Evolutionary conservation across 768 basidiomycete genomes (phyloP), one percentile per base, ranked within the genome.

Genomic region (Paxillus ammoniavirescens): DNA sequence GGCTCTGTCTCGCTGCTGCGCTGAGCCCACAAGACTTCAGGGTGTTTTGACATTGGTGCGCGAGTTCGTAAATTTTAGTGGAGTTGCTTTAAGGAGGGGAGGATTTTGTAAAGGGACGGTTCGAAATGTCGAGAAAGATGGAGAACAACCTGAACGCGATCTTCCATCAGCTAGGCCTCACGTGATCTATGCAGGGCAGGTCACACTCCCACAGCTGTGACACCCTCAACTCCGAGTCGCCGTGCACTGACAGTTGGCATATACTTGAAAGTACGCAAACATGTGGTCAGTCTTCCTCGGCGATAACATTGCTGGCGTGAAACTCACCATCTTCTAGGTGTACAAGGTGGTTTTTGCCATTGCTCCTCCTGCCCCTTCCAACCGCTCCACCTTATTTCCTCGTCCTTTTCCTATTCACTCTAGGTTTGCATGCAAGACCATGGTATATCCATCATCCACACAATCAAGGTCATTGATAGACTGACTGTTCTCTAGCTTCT

Each of bases 11-110:
- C 79, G 38, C 84, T 89, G 77, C 87, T 91, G 62, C 96, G 84
- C 73, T 98, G 95, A 43, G 96, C 95, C 93, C 95, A 98, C 2
- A 94, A 80, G 35, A 96, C 77, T 73, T 97, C 93, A 36, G 95
- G 95, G 71, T 93, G 91, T 15, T 55, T 62, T 30, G 75, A 23
- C 79, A 79, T 80, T 53, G 57, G 42, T 49, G 58, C 21, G 57
- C 36, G 59, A 5, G 3, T 0, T 51, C 57, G 61, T 41, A 46
- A 44, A 2, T 49, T 43, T 21, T 9, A 23, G 41, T 30, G 54
- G 50, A 56, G 33, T 42, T 9, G 57, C 26, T 26, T 26, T 26
- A 50, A 28, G 51, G 47, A 23, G 18, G 15, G 28, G 31, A 49
- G 18, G 18, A 15, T 50, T 38, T 47, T 5, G 60, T 58, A 35